phyloP scores from a whole-genome alignment of 108 stramenopile species.

The Skeletonema grethae region DNA sequence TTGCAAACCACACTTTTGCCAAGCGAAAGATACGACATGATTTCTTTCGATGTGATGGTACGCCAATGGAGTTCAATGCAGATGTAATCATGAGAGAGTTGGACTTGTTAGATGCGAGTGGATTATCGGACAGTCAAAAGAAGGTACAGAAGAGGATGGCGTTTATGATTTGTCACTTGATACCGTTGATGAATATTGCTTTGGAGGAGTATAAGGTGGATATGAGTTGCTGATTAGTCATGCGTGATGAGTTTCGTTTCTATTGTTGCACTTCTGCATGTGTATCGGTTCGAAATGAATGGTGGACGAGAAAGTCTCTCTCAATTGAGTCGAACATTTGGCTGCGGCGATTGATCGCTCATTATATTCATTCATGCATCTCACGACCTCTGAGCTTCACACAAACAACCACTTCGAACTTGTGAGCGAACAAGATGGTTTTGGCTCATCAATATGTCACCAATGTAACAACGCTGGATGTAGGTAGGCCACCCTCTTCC shows the following conservation, averaged over 20 bases:
- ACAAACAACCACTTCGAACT: not conserved
- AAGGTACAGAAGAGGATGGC: conserved; percentile 32
- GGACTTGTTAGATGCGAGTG: conserved; percentile 36
- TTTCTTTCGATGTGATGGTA: conserved; percentile 74
- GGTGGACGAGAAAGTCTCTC: not conserved
- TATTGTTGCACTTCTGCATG: not conserved
- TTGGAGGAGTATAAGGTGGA: conserved; percentile 43
- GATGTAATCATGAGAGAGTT: conserved; percentile 49
- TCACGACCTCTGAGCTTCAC: not conserved
- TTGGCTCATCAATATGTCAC: not conserved
- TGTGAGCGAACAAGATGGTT: not conserved
- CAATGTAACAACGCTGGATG: not conserved
- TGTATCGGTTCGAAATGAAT: not conserved
- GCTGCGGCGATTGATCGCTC: not conserved
- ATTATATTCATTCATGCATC: not conserved
- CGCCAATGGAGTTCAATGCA: conserved; percentile 59
- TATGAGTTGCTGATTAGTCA: conserved; percentile 7
- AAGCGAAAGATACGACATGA: conserved; percentile 76
- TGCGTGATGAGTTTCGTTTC: not conserved
- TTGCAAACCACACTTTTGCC: conserved; percentile 67
- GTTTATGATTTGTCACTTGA: conserved; percentile 59
- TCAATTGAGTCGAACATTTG: not conserved
- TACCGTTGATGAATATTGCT: conserved; percentile 57
- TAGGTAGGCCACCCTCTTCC: not conserved
- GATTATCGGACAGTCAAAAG: conserved; percentile 4